Conservation (phyloP, 2,329 filamentous ascomycete genomes). For the Pezizomycotina sp. region DNA sequence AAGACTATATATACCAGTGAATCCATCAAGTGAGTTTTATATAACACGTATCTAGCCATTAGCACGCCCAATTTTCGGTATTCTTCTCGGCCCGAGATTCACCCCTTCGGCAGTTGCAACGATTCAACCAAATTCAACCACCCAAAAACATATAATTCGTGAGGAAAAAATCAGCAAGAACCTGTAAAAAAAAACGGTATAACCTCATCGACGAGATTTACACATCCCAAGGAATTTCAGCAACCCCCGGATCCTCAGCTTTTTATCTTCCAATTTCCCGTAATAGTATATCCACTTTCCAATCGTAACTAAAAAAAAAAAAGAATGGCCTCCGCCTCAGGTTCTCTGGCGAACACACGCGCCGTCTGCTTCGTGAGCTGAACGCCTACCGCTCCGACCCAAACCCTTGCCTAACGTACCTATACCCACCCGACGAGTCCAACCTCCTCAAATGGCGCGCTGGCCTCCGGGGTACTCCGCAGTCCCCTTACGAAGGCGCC, state of each 20-base stretch:
- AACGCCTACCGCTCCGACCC: slow-evolving; percentile 19
- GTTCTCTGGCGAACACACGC: slow-evolving; percentile 9
- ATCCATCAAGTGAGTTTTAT: too few relatives aligned
- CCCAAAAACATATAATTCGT: too few relatives aligned
- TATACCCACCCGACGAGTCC: slow-evolving; percentile 22
- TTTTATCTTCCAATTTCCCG: slow-evolving; percentile 1
- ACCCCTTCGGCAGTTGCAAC: too few relatives aligned
- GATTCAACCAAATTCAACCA: too few relatives aligned
- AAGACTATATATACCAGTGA: too few relatives aligned
- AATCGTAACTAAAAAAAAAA: slow-evolving; percentile 1
- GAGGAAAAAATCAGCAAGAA: too few relatives aligned
- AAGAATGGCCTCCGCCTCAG: slow-evolving; percentile 16
- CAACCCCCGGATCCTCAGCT: slow-evolving; percentile 8
- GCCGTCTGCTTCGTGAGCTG: slow-evolving; percentile 23
- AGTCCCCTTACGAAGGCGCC: slow-evolving; percentile 37
- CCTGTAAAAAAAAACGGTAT: too few relatives aligned
- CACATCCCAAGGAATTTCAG: too few relatives aligned
- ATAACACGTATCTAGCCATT: too few relatives aligned
- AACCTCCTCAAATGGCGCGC: slow-evolving; percentile 25
- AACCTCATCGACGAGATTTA: too few relatives aligned
- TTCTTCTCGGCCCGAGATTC: too few relatives aligned
- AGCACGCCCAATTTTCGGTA: too few relatives aligned
- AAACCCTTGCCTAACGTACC: slow-evolving; percentile 22
- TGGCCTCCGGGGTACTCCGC: slow-evolving; percentile 21
- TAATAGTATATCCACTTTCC: background rate